These are phyloP conservation scores for Pulveroboletus sp. DNA, from an alignment of 1,284 basidiomycete species.

Conservation along the genomic window DNA sequence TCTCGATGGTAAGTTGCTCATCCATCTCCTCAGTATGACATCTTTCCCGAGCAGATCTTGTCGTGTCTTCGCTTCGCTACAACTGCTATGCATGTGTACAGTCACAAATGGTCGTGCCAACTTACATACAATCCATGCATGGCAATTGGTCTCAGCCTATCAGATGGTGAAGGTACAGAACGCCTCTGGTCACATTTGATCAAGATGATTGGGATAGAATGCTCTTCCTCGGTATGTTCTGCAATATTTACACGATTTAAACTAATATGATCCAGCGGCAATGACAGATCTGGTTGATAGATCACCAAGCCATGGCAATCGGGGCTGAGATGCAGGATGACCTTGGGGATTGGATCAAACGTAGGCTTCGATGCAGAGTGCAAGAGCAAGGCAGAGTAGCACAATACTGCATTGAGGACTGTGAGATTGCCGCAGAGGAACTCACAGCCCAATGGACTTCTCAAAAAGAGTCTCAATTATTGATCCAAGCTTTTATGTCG, in stretches of 20 bases:
- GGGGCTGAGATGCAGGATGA: background rate
- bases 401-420: background rate
- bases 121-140: background rate
- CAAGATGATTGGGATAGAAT: background rate
- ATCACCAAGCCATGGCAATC: background rate
- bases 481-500: background rate
- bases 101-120: slow-evolving; percentile 1
- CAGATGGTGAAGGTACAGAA: no score
- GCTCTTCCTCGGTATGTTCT: background rate
- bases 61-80: background rate
- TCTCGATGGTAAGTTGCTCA: background rate
- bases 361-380: background rate
- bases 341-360: background rate
- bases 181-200: background rate
- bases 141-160: no score
- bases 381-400: background rate
- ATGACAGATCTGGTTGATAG: background rate
- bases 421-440: background rate
- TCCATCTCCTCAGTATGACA: background rate
- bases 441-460: background rate
- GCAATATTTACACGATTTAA: background rate
- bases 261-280: background rate
- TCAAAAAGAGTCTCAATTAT: no score
- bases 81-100: background rate
- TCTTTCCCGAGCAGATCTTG: no score